Percentiles rank a stretch among this genome's conserved stretches.
Evolutionary conservation across 805 yeast species (phyloP).

Genomic region (Yarrowia osloensis): DNA sequence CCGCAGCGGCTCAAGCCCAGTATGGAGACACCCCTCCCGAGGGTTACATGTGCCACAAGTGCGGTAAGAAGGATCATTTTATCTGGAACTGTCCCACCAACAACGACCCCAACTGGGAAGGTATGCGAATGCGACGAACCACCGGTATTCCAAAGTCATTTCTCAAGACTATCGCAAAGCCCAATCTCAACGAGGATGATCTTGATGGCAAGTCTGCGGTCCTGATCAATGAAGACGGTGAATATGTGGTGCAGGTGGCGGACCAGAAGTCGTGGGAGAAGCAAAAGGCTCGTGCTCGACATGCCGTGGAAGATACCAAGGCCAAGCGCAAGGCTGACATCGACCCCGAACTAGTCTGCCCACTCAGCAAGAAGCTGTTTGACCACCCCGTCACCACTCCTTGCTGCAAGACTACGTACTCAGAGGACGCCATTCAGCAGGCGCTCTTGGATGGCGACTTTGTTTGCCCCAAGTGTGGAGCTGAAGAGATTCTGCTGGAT

Average conservation of each 20-base stretch:
- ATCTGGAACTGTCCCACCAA: slow-evolving; percentile 94
- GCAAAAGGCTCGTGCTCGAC: slow-evolving; percentile 53
- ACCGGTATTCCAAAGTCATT: slow-evolving; percentile 97
- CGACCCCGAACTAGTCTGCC: slow-evolving; percentile 69
- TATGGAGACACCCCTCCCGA: slow-evolving; percentile 66
- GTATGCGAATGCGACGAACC: slow-evolving; percentile 83
- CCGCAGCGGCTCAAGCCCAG: slow-evolving; percentile 56
- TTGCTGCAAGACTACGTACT: slow-evolving; percentile 65
- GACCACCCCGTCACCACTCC: slow-evolving; percentile 78
- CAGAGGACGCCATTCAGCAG: slow-evolving; percentile 65
- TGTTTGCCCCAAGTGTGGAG: slow-evolving; percentile 83
- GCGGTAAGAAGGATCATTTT: slow-evolving; percentile 96
- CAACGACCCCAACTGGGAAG: slow-evolving; percentile 90
- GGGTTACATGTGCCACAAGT: slow-evolving; percentile 92
- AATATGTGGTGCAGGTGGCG: slow-evolving; percentile 93
- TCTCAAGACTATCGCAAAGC: slow-evolving; percentile 81
- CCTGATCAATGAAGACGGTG: slow-evolving; percentile 91
- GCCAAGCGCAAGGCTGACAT: slow-evolving; percentile 51
- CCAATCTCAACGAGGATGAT: slow-evolving; percentile 53
- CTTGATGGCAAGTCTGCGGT: slow-evolving; percentile 55
- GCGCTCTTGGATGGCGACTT: slow-evolving; percentile 78
- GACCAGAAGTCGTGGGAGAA: slow-evolving; percentile 92
- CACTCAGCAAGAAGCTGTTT: slow-evolving; percentile 64
- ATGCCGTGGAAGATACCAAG: slow-evolving; percentile 37
- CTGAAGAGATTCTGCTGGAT: slow-evolving; percentile 74